Percentiles rank a stretch among this genome's conserved stretches.
Conservation (phyloP, 108 stramenopile species). For the Skeletonema grethae region DNA sequence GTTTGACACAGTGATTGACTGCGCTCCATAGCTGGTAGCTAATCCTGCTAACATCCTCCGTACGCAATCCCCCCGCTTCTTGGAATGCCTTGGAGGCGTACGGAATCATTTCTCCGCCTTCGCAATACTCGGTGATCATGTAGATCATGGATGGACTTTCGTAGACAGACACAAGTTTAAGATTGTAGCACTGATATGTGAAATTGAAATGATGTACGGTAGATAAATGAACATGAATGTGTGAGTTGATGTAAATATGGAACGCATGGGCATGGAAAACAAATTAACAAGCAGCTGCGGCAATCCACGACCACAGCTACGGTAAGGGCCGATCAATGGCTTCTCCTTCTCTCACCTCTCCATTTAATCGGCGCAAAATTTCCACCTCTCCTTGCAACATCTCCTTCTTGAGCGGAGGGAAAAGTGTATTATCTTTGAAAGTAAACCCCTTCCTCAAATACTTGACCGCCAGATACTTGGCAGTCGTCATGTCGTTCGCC, state of each 20-base stretch:
- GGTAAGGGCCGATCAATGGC: too few relatives aligned
- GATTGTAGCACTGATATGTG: constrained; percentile 32
- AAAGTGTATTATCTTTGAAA: constrained; percentile 82
- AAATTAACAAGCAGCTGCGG: too few relatives aligned
- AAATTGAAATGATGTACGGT: too few relatives aligned
- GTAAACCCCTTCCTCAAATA: constrained; percentile 70
- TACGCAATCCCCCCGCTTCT: constrained; percentile 54
- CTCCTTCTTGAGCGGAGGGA: constrained; percentile 74
- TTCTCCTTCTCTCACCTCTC: constrained; percentile 15
- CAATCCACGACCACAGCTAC: too few relatives aligned
- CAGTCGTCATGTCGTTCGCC: constrained; percentile 13
- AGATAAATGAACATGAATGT: too few relatives aligned
- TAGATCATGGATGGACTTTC: constrained; percentile 65
- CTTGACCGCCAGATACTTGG: constrained; percentile 62
- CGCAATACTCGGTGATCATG: constrained; percentile 77
- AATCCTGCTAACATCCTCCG: constrained; percentile 85
- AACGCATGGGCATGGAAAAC: too few relatives aligned
- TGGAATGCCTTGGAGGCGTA: constrained; percentile 49
- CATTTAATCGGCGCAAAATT: constrained; percentile 71
- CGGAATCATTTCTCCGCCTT: constrained; percentile 87
- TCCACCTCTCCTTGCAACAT: constrained; percentile 63
- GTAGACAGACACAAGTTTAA: constrained; percentile 61
- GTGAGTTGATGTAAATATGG: not conserved
- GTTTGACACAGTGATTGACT: constrained; percentile 72
- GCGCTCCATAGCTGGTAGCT: constrained; percentile 76